A percentile compares a stretch with the other conserved stretches of the same genome.
Conservation (phyloP, 139 green algal genomes). For the Diplosphaera chodatii region DNA sequence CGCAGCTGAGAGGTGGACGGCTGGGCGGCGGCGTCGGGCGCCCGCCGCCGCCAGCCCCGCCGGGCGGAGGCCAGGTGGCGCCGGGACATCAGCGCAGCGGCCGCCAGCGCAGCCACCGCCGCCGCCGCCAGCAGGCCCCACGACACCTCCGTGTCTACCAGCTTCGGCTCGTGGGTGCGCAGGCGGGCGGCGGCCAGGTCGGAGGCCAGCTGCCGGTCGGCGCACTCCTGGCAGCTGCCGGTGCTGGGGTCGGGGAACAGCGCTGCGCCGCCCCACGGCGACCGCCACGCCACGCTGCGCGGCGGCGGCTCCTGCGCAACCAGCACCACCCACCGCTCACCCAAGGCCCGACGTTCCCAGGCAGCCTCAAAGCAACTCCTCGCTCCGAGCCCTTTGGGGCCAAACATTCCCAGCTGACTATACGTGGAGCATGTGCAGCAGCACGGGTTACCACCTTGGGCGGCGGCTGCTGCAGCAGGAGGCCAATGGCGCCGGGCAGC, state of each 20-base stretch:
- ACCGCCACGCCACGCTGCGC: background rate
- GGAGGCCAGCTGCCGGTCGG: background rate
- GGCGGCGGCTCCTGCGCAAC: background rate
- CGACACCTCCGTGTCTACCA: background rate
- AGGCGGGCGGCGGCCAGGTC: background rate
- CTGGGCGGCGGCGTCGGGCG: background rate
- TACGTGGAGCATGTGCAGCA: no score
- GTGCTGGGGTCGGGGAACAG: background rate
- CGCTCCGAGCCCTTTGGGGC: no score
- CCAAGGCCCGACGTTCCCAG: no score
- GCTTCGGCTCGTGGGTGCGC: background rate
- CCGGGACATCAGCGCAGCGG: background rate
- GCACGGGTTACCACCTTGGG: no score
- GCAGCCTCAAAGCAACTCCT: no score
- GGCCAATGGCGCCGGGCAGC: background rate
- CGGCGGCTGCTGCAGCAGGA: background rate
- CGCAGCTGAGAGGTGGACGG: background rate
- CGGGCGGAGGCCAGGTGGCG: background rate
- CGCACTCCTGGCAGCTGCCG: background rate
- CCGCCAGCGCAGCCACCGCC: background rate
- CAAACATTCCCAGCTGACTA: no score
- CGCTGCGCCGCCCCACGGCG: background rate
- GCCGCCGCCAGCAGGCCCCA: background rate
- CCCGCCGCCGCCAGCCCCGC: background rate
- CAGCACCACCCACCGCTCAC: no score